Evolutionary conservation across 768 basidiomycete genomes (phyloP).

Genomic region (Boletus rubroflammeus): DNA sequence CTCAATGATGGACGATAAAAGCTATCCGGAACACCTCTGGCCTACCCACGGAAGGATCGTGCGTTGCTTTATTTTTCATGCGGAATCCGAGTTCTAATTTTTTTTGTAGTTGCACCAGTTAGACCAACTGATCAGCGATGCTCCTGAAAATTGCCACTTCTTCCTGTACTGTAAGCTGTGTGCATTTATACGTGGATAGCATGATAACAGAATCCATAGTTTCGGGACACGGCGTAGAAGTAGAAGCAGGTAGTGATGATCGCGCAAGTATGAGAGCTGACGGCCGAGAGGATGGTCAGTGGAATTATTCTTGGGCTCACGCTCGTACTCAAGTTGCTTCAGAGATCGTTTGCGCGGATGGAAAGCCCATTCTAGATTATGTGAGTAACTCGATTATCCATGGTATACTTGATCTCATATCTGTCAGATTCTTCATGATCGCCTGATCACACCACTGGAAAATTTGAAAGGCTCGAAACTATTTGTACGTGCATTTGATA

Average conservation of each 20-base stretch:
- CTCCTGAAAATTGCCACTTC: slow-evolving; percentile 43
- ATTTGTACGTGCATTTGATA: slow-evolving; percentile 12
- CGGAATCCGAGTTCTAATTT: not conserved
- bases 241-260: slow-evolving; percentile 19
- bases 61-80: slow-evolving; percentile 5
- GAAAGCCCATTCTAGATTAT: slow-evolving; percentile 20
- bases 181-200: too few species aligned
- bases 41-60: slow-evolving; percentile 48
- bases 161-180: slow-evolving; percentile 51
- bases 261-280: slow-evolving; percentile 41
- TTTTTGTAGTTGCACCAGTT: slow-evolving; percentile 37
- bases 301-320: not conserved
- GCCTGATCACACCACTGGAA: slow-evolving; percentile 18
- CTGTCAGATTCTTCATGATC: slow-evolving; percentile 19
- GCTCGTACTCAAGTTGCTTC: not conserved
- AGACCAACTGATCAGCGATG: slow-evolving; percentile 38
- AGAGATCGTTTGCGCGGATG: slow-evolving; percentile 23
- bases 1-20: slow-evolving; percentile 39
- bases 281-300: slow-evolving; percentile 45
- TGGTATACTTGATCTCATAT: not conserved
- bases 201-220: slow-evolving; percentile 1
- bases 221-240: slow-evolving; percentile 23
- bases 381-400: slow-evolving; percentile 6
- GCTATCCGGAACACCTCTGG: slow-evolving; percentile 28
- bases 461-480: slow-evolving; percentile 17